phyloP scores from a whole-genome alignment of 1,139 yeast genomes.

The Zygosaccharomyces sapae region DNA sequence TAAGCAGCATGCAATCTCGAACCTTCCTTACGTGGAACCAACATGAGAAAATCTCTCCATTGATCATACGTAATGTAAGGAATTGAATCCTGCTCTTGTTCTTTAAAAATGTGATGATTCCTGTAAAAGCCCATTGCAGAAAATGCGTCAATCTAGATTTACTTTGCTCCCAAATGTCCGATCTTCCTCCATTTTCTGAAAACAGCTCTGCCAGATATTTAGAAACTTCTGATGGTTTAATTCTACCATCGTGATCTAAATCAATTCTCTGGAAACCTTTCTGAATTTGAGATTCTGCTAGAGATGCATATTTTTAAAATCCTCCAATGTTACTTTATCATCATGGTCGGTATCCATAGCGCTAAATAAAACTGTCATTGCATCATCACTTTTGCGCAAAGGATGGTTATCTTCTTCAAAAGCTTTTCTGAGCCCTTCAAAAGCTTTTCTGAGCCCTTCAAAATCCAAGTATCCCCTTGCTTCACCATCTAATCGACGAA shows the following conservation, averaged over 20 bases:
- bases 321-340: constrained; percentile 53
- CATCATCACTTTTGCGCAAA: constrained; percentile 57
- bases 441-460: constrained; percentile 52
- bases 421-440: too few relatives aligned
- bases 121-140: constrained; percentile 47
- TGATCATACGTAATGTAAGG: constrained; percentile 70
- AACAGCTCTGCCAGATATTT: constrained; percentile 50
- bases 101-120: background rate
- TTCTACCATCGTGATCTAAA: constrained; percentile 68
- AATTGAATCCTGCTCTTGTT: constrained; percentile 48
- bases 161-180: constrained; percentile 9
- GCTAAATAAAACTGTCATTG: constrained; percentile 52
- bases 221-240: constrained; percentile 62
- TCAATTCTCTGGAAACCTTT: constrained; percentile 70
- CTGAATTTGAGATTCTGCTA: constrained; percentile 66
- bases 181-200: constrained; percentile 21
- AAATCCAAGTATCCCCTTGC: constrained; percentile 55
- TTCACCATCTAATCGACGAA: constrained; percentile 50
- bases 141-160: constrained; percentile 23
- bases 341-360: constrained; percentile 58
- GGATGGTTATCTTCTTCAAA: constrained; percentile 65
- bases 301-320: constrained; percentile 57
- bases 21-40: constrained; percentile 73
- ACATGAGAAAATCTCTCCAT: constrained; percentile 73
- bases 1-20: constrained; percentile 77